A percentile compares a stretch with the other conserved stretches of the same genome.
Conservation (phyloP, 257 asterid genomes). For the Hygrophila difformis region DNA sequence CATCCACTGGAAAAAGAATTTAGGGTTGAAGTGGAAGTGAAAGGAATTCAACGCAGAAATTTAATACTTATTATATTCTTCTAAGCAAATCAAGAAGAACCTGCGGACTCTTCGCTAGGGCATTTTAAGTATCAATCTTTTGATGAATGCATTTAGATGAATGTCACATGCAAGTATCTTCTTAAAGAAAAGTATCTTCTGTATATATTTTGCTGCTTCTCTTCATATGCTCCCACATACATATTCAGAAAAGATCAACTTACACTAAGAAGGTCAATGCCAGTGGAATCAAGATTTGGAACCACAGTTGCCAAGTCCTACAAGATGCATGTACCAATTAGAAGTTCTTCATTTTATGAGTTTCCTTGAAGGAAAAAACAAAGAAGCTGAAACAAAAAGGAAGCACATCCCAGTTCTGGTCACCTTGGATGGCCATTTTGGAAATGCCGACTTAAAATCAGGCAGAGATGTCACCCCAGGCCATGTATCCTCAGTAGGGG, state of each 20-base stretch:
- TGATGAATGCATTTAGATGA: slow-evolving; percentile 3
- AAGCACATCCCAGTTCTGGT: slow-evolving; percentile 7
- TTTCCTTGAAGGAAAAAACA: background rate
- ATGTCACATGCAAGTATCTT: background rate
- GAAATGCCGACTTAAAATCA: slow-evolving; percentile 80
- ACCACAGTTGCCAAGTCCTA: slow-evolving; percentile 73
- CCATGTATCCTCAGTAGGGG: slow-evolving; percentile 95
- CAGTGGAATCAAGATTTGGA: slow-evolving; percentile 66
- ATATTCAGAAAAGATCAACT: slow-evolving; percentile 25
- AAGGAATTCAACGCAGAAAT: background rate
- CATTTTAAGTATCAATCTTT: background rate
- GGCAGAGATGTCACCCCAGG: slow-evolving; percentile 95
- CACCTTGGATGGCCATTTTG: slow-evolving; percentile 83
- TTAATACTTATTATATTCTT: background rate
- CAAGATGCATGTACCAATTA: slow-evolving; percentile 20
- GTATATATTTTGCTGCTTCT: background rate
- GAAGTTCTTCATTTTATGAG: background rate
- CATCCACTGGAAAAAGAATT: background rate
- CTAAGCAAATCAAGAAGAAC: slow-evolving; percentile 1
- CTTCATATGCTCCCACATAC: background rate
- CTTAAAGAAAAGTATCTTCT: background rate
- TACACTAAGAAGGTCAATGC: slow-evolving; percentile 84
- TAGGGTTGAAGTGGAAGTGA: background rate
- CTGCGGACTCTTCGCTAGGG: background rate
- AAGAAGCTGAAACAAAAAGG: background rate